Evolutionary conservation across 768 basidiomycete genomes (phyloP).

Genomic region (Sporobolomyces roseus): DNA sequence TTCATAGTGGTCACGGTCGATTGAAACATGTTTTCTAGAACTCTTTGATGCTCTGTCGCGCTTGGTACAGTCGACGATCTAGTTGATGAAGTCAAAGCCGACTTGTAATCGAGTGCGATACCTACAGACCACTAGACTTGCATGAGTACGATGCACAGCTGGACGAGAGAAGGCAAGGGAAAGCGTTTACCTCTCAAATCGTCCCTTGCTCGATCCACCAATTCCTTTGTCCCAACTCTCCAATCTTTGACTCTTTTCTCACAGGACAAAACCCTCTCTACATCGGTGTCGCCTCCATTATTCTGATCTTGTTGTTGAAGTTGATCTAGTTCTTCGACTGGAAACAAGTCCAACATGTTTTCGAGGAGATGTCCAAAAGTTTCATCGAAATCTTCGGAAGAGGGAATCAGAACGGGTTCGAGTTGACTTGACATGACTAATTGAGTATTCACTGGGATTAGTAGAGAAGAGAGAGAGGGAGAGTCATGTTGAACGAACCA

Average conservation of each 20-base stretch:
- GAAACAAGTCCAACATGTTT: conserved; percentile 14
- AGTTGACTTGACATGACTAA: no score
- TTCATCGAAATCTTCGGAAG: conserved; percentile 21
- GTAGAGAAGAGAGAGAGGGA: not conserved
- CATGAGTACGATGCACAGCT: not conserved
- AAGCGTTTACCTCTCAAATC: conserved; percentile 29
- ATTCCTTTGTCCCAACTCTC: conserved; percentile 4
- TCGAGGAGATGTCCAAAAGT: conserved; percentile 26
- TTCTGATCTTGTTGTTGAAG: not conserved
- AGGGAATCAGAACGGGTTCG: no score
- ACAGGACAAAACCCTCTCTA: conserved; percentile 19
- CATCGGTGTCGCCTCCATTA: conserved; percentile 9
- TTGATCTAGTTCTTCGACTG: conserved; percentile 10
- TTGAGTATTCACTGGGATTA: no score
- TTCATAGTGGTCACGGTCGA: conserved; percentile 20
- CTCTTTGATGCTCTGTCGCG: conserved; percentile 28
- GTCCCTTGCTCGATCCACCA: conserved; percentile 35
- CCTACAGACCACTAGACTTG: not conserved
- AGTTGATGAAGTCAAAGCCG: conserved; percentile 9
- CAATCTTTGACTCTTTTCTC: conserved; percentile 22
- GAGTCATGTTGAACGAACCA: not conserved
- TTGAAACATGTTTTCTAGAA: conserved; percentile 16
- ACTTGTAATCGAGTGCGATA: conserved; percentile 30
- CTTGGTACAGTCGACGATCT: conserved; percentile 26
- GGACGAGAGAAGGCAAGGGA: not conserved